A percentile compares a stretch with the other conserved stretches of the same genome.
Evolutionary conservation across 441 rosid species (phyloP).

Genomic region (Hura crepitans): DNA sequence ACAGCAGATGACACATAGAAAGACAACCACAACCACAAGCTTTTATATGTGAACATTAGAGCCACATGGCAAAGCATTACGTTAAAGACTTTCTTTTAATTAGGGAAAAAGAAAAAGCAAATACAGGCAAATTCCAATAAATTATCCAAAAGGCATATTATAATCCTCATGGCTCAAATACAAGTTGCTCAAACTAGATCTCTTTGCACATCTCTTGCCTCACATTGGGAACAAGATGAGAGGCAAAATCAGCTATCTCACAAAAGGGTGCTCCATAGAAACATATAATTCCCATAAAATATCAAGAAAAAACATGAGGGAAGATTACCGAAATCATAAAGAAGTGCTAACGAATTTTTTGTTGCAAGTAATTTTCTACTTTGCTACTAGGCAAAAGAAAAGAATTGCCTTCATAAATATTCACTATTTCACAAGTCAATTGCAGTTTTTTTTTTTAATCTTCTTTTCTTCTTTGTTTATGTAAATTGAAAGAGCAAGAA

Average conservation of each 20-base stretch:
- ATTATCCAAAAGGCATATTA: neutral
- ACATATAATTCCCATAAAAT: neutral
- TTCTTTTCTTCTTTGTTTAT: too few species aligned
- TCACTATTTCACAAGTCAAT: neutral
- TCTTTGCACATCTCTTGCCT: neutral
- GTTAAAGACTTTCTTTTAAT: neutral
- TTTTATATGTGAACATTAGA: neutral
- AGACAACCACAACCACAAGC: neutral
- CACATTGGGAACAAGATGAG: neutral
- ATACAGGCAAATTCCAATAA: neutral
- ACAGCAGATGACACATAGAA: neutral
- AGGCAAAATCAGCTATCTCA: too few species aligned
- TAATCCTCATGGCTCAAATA: neutral
- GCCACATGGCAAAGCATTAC: neutral
- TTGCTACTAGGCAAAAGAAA: neutral
- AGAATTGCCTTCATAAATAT: neutral
- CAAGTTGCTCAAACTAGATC: neutral
- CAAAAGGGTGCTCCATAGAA: neutral
- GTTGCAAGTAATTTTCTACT: neutral
- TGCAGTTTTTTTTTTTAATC: neutral
- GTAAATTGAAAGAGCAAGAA: neutral
- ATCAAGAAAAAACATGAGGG: neutral
- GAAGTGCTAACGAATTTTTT: neutral
- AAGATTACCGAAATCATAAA: neutral
- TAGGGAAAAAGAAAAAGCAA: neutral